Percentiles rank a stretch among this genome's conserved stretches.
phyloP scores from a whole-genome alignment of 192 early-diverging fungal genomes.

The Piromyces sp. region DNA sequence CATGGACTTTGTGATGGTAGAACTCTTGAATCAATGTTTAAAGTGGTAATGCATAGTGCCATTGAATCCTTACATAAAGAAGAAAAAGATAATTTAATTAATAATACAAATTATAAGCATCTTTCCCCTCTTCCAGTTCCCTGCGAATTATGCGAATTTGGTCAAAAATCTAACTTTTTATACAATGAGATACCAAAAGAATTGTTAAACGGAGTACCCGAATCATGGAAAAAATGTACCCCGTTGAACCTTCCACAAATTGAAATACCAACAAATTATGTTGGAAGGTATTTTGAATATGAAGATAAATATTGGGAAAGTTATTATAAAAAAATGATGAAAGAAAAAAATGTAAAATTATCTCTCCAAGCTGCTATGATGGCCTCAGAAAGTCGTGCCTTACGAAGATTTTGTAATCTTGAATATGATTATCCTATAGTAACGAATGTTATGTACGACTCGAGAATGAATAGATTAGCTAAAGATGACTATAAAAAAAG shows the following conservation, averaged over 20 bases:
- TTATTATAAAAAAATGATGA: not conserved
- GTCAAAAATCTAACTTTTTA: not conserved
- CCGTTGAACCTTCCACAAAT: not conserved
- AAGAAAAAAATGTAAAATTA: not conserved
- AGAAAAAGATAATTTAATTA: not conserved
- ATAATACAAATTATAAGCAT: not conserved
- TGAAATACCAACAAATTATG: not conserved
- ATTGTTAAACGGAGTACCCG: not conserved
- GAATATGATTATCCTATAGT: not conserved
- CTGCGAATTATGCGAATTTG: not conserved
- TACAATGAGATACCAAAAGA: not conserved
- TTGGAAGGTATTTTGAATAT: not conserved
- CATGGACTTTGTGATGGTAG: not conserved
- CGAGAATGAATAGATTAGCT: not conserved
- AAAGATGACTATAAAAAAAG: not conserved
- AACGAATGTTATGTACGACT: not conserved
- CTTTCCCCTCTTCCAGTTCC: not conserved
- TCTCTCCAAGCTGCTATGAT: not conserved
- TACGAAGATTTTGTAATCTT: not conserved
- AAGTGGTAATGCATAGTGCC: not conserved
- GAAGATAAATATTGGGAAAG: not conserved
- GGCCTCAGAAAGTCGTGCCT: not conserved
- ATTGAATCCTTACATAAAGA: not conserved
- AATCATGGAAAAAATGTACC: not conserved
- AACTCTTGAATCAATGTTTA: not conserved